phyloP scores from a whole-genome alignment of 148 eudicot species.

The Bassia scoparia region DNA sequence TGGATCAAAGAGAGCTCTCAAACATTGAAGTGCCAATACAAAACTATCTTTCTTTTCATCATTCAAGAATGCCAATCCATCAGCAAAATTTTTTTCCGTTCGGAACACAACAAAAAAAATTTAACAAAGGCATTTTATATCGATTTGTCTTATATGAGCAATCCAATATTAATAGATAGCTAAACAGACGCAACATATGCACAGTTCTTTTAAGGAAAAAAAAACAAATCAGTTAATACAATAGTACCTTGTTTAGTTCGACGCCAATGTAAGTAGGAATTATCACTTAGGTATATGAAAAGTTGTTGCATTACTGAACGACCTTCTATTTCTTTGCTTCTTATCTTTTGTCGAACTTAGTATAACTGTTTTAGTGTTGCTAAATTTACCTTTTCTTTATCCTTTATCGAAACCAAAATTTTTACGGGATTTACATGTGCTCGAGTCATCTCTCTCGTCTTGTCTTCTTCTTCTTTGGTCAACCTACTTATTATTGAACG shows the following conservation, averaged over 20 bases:
- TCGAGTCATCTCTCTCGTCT: not conserved
- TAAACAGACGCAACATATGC: not conserved
- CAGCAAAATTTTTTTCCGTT: not conserved
- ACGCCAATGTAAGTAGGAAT: not conserved
- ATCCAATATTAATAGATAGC: not conserved
- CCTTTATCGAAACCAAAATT: not conserved
- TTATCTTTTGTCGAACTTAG: not conserved
- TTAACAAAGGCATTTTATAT: not conserved
- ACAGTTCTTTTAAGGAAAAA: not conserved
- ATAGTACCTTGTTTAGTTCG: not conserved
- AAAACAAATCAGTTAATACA: not conserved
- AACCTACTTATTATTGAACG: not conserved
- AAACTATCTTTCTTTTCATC: not conserved
- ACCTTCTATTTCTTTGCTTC: not conserved
- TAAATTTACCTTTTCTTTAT: not conserved
- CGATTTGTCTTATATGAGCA: conserved; percentile 9
- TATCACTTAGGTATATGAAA: not conserved
- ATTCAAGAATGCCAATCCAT: not conserved
- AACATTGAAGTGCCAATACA: not conserved
- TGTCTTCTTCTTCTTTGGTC: not conserved
- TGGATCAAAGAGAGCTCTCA: not conserved
- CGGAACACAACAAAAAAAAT: not conserved
- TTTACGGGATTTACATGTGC: not conserved
- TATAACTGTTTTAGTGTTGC: not conserved
- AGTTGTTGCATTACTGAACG: not conserved